These are phyloP conservation scores for Singerocomus rubriflavus DNA, from an alignment of 1,284 basidiomycete genomes.

Conservation along the genomic window DNA sequence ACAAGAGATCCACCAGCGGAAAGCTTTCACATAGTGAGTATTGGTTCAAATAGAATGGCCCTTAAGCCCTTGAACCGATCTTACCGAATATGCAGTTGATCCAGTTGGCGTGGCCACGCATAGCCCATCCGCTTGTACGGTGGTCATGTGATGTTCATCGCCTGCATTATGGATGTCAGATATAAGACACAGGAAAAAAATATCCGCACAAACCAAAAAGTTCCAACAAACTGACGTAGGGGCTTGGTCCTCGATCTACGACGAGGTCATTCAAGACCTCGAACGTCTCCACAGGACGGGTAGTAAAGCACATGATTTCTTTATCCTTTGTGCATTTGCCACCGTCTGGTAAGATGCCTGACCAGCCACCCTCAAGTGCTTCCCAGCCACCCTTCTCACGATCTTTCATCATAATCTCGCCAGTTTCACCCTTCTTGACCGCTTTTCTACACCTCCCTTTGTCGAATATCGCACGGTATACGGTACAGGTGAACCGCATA, in stretches of 20 bases:
- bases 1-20: constrained; percentile 98
- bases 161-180: constrained; percentile 47
- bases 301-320: constrained; percentile 98
- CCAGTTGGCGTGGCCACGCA: constrained; percentile 97
- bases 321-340: constrained; percentile 72
- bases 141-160: constrained; percentile 99
- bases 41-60: neutral
- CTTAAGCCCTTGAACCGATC: constrained; percentile 21
- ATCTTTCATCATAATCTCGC: constrained; percentile 93
- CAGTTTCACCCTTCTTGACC: constrained; percentile 86
- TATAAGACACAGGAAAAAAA: neutral
- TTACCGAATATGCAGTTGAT: constrained; percentile 94
- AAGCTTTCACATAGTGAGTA: constrained; percentile 49
- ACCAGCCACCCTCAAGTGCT: constrained; percentile 79
- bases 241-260: constrained; percentile 96
- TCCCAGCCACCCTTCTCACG: constrained; percentile 91
- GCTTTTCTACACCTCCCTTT: constrained; percentile 73
- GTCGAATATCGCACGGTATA: constrained; percentile 86
- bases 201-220: constrained; percentile 75
- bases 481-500: constrained; percentile 99
- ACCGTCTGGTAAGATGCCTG: constrained; percentile 40
- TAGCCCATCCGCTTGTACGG: constrained; percentile 96
- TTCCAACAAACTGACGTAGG: constrained; percentile 95
- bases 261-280: constrained; percentile 98
- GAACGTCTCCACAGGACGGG: constrained; percentile 93